Conservation (phyloP, 2,329 filamentous ascomycete genomes). For the Cordyceps pruinosa region DNA sequence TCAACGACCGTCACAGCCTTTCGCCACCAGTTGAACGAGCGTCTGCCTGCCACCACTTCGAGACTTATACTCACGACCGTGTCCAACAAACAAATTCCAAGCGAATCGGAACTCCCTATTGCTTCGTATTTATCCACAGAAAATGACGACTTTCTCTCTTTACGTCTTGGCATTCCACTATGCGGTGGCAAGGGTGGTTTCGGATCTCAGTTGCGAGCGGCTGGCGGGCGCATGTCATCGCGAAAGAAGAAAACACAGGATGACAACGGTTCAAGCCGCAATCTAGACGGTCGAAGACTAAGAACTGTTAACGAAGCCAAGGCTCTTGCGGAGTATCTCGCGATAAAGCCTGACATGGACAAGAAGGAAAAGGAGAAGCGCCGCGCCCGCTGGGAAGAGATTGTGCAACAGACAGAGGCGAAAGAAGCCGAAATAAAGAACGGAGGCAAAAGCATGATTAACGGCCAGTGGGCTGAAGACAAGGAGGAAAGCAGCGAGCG, state of each 20-base stretch:
- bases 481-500: conserved; percentile 86
- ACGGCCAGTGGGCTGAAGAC: conserved; percentile 91
- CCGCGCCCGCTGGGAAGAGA: conserved; percentile 76
- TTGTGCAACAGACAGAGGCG: conserved; percentile 77
- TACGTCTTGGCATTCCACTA: conserved; percentile 72
- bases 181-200: conserved; percentile 97
- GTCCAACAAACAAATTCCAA: conserved; percentile 62
- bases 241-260: conserved; percentile 80
- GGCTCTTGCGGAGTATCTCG: conserved; percentile 86
- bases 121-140: conserved; percentile 51
- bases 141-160: conserved; percentile 65
- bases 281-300: conserved; percentile 82
- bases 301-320: conserved; percentile 95
- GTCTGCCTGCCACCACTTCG: conserved; percentile 48
- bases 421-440: conserved; percentile 76
- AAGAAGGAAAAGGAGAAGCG: conserved; percentile 84
- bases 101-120: conserved; percentile 47
- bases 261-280: conserved; percentile 83
- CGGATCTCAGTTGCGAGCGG: conserved; percentile 91
- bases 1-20: conserved; percentile 62
- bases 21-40: conserved; percentile 53
- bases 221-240: conserved; percentile 97
- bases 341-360: conserved; percentile 96
- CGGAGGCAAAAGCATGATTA: conserved; percentile 63
- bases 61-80: conserved; percentile 76